Evolutionary conservation across 1,284 basidiomycete genomes (phyloP).

Genomic region (Psilocybe mexicana): DNA sequence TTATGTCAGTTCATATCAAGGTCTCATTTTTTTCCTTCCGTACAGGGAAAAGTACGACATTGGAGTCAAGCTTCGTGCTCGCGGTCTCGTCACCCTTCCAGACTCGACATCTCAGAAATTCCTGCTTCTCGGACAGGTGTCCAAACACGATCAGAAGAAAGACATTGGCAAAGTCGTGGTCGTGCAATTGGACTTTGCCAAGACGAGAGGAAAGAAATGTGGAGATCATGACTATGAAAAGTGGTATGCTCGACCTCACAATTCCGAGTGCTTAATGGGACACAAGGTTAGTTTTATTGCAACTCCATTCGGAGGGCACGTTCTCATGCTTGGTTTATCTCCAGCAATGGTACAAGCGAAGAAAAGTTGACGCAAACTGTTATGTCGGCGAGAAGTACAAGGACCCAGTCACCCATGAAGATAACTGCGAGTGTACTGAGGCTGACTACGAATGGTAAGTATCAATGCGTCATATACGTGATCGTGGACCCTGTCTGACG

Average conservation of each 20-base stretch:
- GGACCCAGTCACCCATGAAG: constrained; percentile 83
- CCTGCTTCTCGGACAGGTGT: constrained; percentile 77
- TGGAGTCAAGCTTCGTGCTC: constrained; percentile 73
- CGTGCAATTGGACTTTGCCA: constrained; percentile 85
- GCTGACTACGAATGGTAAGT: constrained; percentile 92
- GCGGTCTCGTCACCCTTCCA: constrained; percentile 80
- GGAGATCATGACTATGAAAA: constrained; percentile 76
- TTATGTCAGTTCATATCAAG: not conserved
- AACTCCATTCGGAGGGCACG: not conserved
- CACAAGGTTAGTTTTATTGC: constrained; percentile 67
- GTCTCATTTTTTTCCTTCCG: not conserved
- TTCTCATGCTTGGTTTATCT: not conserved
- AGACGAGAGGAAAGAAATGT: constrained; percentile 73
- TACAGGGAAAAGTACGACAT: constrained; percentile 72
- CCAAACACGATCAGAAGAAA: constrained; percentile 59
- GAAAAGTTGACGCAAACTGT: constrained; percentile 85
- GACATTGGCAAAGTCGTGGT: constrained; percentile 68
- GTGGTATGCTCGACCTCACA: constrained; percentile 80
- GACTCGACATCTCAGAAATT: constrained; percentile 96
- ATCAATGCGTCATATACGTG: not conserved
- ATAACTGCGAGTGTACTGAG: constrained; percentile 82
- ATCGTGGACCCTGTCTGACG: not conserved
- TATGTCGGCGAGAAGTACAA: constrained; percentile 92
- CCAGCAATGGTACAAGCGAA: constrained; percentile 91
- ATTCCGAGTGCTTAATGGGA: constrained; percentile 89